Evolutionary conservation across 2,329 filamentous ascomycete genomes (phyloP).

Genomic region (Westerdykella aurantiaca): DNA sequence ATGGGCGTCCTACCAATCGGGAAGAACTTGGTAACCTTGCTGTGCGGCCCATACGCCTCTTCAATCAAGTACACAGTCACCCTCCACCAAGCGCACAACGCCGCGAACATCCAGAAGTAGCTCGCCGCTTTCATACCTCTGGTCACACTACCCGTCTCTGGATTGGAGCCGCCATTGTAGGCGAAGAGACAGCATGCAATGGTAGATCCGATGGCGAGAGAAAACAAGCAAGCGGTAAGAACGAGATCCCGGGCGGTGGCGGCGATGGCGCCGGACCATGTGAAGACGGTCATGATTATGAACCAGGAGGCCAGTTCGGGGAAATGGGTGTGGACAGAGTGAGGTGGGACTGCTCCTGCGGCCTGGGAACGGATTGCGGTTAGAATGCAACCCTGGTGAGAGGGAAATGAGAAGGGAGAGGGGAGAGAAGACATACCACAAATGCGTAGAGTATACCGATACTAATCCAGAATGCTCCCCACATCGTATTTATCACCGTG

Average conservation of each 20-base stretch:
- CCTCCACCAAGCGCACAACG: conserved; percentile 17
- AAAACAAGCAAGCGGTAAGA: conserved; percentile 5
- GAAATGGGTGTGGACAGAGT: background rate
- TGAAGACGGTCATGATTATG: conserved; percentile 5
- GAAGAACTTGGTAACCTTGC: conserved; percentile 5
- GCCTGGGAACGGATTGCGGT: background rate
- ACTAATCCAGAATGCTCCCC: conserved; percentile 19
- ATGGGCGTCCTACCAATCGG: conserved; percentile 4
- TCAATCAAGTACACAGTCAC: conserved; percentile 17
- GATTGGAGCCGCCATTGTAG: conserved; percentile 3
- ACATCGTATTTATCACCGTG: conserved; percentile 17
- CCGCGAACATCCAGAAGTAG: conserved; percentile 18
- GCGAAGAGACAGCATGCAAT: conserved; percentile 16
- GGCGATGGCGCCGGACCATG: conserved; percentile 11
- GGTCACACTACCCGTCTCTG: conserved; percentile 2
- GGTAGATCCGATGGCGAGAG: conserved; percentile 12
- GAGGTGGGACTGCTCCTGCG: background rate
- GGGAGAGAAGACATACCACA: background rate
- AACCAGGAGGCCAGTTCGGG: background rate
- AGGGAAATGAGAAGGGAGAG: no score
- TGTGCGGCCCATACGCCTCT: conserved; percentile 1
- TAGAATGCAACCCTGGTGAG: no score
- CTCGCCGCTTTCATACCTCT: conserved; percentile 15
- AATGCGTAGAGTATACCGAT: conserved; percentile 10
- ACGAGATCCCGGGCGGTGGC: conserved; percentile 5